Evolutionary conservation across 371 early-diverging fungal species (phyloP).

Genomic region (Mortierella sp.): DNA sequence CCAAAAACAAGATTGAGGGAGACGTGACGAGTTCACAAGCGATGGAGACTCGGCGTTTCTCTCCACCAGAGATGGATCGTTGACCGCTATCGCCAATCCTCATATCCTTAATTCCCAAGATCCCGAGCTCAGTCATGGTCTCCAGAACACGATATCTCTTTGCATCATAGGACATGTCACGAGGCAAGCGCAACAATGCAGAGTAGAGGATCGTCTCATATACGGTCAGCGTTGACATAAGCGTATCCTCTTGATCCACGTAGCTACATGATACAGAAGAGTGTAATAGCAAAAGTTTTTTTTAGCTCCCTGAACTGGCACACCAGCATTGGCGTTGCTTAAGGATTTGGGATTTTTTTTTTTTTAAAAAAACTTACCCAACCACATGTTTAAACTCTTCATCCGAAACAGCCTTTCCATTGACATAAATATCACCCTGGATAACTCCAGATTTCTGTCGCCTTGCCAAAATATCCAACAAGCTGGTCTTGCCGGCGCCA

Average conservation of each 20-base stretch:
- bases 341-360: no score
- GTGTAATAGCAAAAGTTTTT: background rate
- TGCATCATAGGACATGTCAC: constrained; percentile 67
- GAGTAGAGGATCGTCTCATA: constrained; percentile 86
- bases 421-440: constrained; percentile 89
- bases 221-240: constrained; percentile 86
- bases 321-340: no score
- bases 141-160: constrained; percentile 76
- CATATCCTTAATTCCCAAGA: constrained; percentile 81
- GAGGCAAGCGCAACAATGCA: constrained; percentile 83
- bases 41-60: constrained; percentile 86
- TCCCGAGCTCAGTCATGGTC: constrained; percentile 81
- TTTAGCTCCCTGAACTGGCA: background rate
- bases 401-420: constrained; percentile 74
- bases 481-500: constrained; percentile 83
- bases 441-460: constrained; percentile 84
- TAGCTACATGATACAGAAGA: constrained; percentile 56
- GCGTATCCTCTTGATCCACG: constrained; percentile 90
- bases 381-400: constrained; percentile 71
- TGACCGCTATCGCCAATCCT: constrained; percentile 79
- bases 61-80: constrained; percentile 89
- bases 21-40: constrained; percentile 90
- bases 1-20: constrained; percentile 89
- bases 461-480: constrained; percentile 92
- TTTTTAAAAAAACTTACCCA: constrained; percentile 64